Evolutionary conservation across 257 asterid genomes (phyloP).

Genomic region (Ilex aquifolium): DNA sequence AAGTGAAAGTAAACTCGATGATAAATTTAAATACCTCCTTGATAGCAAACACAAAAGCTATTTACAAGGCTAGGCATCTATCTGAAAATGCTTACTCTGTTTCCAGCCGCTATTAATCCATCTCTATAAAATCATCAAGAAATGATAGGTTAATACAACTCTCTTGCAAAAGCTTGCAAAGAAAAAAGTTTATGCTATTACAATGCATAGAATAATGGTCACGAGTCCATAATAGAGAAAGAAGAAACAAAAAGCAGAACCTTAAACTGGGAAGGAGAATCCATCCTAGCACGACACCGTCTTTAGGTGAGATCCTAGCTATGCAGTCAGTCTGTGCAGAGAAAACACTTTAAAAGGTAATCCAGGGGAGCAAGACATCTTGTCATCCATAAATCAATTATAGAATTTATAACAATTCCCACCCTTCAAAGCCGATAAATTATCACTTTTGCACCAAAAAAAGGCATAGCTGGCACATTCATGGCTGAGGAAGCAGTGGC

Average conservation of each 20-base stretch:
- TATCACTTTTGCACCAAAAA: too few species aligned
- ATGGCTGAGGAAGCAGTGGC: neutral
- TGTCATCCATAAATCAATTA: too few species aligned
- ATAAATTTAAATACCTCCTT: too few species aligned
- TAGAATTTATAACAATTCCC: too few species aligned
- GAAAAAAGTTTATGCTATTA: too few species aligned
- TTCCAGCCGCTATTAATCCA: slow-evolving; percentile 41
- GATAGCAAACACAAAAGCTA: neutral
- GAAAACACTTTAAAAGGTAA: neutral
- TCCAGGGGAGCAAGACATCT: neutral
- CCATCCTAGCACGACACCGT: slow-evolving; percentile 74
- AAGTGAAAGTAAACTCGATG: neutral
- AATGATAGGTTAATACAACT: neutral
- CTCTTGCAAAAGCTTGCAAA: neutral
- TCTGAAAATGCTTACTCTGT: slow-evolving; percentile 29
- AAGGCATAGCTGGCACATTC: neutral
- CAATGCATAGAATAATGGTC: neutral
- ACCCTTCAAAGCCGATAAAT: too few species aligned
- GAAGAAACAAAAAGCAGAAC: slow-evolving; percentile 23
- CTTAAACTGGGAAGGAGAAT: slow-evolving; percentile 69
- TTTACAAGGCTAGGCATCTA: neutral
- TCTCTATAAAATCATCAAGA: slow-evolving; percentile 31
- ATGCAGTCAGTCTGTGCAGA: slow-evolving; percentile 78
- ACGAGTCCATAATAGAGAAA: neutral
- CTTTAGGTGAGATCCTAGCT: slow-evolving; percentile 65